Evolutionary conservation across 805 yeast genomes (phyloP).

Genomic region (Priceomyces medius): DNA sequence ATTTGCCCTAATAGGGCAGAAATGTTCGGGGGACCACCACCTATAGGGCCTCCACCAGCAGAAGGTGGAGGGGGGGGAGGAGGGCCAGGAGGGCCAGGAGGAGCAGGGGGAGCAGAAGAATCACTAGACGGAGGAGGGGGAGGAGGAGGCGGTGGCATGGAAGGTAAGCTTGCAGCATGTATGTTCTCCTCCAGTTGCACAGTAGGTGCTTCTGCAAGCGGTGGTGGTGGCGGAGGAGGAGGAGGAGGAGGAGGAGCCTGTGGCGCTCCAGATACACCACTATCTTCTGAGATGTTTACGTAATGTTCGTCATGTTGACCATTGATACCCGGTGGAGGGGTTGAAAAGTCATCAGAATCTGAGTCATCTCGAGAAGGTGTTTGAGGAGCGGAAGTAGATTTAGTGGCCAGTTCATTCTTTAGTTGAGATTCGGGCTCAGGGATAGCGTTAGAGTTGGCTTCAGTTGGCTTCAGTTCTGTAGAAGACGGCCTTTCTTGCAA

Average conservation of each 20-base stretch:
- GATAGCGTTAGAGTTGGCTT: background rate
- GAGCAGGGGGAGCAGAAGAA: constrained; percentile 20
- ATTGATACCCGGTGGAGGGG: constrained; percentile 8
- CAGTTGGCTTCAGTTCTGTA: background rate
- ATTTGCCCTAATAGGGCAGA: constrained; percentile 58
- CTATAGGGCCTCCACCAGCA: constrained; percentile 26
- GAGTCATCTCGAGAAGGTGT: background rate
- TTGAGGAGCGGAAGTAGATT: background rate
- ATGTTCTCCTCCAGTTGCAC: no score
- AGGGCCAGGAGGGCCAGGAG: constrained; percentile 29
- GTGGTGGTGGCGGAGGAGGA: constrained; percentile 21
- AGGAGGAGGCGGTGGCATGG: constrained; percentile 14
- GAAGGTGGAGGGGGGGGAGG: constrained; percentile 32
- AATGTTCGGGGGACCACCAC: constrained; percentile 28
- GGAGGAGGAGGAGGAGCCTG: constrained; percentile 15
- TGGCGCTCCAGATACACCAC: constrained; percentile 9
- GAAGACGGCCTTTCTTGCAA: constrained; percentile 10
- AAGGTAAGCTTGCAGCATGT: constrained; percentile 18
- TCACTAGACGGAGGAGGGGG: constrained; percentile 25
- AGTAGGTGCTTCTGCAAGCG: constrained; percentile 18
- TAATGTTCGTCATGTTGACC: background rate
- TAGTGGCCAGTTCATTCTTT: background rate
- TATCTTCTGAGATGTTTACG: background rate
- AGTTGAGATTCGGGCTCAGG: background rate
- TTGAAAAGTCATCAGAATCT: constrained; percentile 4